Evolutionary conservation across 805 yeast species (phyloP), one percentile per base, ranked within the genome.

Genomic region (Candida vartiovaarae): DNA sequence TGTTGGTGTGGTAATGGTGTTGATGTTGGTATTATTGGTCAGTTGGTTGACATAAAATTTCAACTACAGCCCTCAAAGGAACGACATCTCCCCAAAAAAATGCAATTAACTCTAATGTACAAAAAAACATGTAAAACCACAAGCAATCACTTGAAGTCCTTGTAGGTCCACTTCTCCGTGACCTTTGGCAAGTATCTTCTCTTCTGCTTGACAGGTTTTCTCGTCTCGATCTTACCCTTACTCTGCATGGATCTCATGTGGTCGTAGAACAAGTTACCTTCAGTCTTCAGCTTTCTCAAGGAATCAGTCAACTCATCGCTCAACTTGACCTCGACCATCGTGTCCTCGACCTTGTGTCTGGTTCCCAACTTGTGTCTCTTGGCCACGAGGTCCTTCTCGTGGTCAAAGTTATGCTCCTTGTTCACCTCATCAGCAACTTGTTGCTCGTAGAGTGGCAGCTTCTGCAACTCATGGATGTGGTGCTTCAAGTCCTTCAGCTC

Each of bases 161-260:
- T 91, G 67, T 84, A 86, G 31, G 90, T 76, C 95, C 95, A 88
- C 67, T 90, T 91, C 64, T 91, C 96, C 29, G 95, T 84, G 49
- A 84, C 66, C 71, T 84, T 87, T 46, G 75, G 82, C 53, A 79
- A 72, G 58, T 82, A 83, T 61, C 77, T 82, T 60, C 83, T 76
- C 62, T 70, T 77, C 62, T 77, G 78, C 45, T 76, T 79, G 34
- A 57, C 52, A 9, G 83, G 86, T 32, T 81, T 75, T 66, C 97
- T 78, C 5, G 95, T 72, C 64, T 91, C 99, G 44, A 93, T 72
- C 59, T 82, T 77, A 53, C 99, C 99, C 29, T 82, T 72, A 49
- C 86, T 78, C 67, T 93, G 98, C 50, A 91, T 62, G 48, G 76
- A 76, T 62, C 81, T 74, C 79, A 91, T 80, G 46, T 88, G 81